Conservation (phyloP, 2,329 filamentous ascomycete species). For the Curvularia eragrostidis region DNA sequence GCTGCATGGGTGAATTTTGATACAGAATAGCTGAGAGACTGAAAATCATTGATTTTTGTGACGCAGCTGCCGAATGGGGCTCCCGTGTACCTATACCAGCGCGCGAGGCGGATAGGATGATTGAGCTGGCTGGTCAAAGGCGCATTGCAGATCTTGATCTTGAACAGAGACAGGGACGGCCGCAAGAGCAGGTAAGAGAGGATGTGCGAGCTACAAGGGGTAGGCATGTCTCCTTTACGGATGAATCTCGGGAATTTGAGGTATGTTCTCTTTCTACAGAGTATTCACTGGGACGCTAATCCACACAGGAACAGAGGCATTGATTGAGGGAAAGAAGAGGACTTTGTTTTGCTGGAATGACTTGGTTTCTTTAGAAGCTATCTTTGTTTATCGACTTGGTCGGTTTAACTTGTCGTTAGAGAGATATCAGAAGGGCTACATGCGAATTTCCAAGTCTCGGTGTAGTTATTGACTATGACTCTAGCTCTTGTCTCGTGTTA, state of each 20-base stretch:
- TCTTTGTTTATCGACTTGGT: not conserved
- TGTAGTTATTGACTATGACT: not conserved
- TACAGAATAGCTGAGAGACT: constrained; percentile 13
- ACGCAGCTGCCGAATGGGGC: constrained; percentile 39
- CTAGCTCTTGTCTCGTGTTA: too few species aligned
- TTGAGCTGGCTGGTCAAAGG: constrained; percentile 26
- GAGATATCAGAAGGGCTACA: too few species aligned
- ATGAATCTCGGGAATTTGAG: not conserved
- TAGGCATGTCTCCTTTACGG: not conserved
- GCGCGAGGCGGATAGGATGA: constrained; percentile 26
- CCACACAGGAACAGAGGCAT: not conserved
- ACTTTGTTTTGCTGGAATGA: not conserved
- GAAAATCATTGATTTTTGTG: constrained; percentile 34
- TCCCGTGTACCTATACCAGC: constrained; percentile 33
- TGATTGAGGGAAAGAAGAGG: not conserved
- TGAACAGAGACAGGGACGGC: not conserved
- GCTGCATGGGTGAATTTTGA: not conserved
- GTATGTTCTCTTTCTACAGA: not conserved
- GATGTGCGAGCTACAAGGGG: not conserved
- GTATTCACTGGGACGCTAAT: not conserved
- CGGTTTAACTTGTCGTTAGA: not conserved
- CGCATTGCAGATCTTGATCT: constrained; percentile 22
- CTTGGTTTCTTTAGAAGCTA: not conserved
- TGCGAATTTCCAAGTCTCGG: not conserved
- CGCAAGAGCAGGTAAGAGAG: not conserved